Percentiles rank a stretch among this genome's conserved stretches.
Evolutionary conservation across 2,329 filamentous ascomycete genomes (phyloP).

Genomic region (Periconia sp.): DNA sequence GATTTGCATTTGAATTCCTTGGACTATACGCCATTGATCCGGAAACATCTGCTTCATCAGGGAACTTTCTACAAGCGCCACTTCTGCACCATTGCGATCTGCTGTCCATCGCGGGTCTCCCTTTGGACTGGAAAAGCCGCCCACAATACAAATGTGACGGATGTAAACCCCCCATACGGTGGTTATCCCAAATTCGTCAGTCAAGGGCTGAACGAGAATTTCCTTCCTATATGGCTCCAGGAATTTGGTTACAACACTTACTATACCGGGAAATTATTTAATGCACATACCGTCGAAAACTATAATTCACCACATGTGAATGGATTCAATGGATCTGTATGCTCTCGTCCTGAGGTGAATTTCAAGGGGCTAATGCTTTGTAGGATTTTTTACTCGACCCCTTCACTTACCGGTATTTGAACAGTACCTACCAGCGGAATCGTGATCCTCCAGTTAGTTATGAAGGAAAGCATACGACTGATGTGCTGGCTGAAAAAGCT

Average conservation of each 20-base stretch:
- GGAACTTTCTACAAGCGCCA: conserved; percentile 66
- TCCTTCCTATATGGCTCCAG: conserved; percentile 73
- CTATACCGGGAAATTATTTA: conserved; percentile 74
- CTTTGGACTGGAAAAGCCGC: conserved; percentile 69
- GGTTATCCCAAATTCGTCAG: conserved; percentile 70
- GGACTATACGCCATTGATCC: conserved; percentile 64
- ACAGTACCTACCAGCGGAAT: conserved; percentile 68
- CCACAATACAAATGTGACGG: conserved; percentile 74
- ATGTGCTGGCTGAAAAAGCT: conserved; percentile 65
- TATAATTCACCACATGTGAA: conserved; percentile 63
- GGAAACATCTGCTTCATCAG: conserved; percentile 61
- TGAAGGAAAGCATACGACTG: conserved; percentile 60
- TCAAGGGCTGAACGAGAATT: conserved; percentile 69
- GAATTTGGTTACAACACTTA: conserved; percentile 71
- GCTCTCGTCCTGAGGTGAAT: neutral
- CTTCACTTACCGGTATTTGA: conserved; percentile 70
- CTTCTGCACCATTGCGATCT: conserved; percentile 69
- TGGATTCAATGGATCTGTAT: conserved; percentile 60
- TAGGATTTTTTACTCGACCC: conserved; percentile 66
- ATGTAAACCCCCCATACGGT: conserved; percentile 59
- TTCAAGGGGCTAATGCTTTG: neutral
- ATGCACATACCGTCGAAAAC: conserved; percentile 64
- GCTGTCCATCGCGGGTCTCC: conserved; percentile 69
- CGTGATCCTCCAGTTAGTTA: conserved; percentile 61
- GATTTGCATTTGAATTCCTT: conserved; percentile 66